phyloP scores from a whole-genome alignment of 768 basidiomycete genomes.

The Lentinula sp. region DNA sequence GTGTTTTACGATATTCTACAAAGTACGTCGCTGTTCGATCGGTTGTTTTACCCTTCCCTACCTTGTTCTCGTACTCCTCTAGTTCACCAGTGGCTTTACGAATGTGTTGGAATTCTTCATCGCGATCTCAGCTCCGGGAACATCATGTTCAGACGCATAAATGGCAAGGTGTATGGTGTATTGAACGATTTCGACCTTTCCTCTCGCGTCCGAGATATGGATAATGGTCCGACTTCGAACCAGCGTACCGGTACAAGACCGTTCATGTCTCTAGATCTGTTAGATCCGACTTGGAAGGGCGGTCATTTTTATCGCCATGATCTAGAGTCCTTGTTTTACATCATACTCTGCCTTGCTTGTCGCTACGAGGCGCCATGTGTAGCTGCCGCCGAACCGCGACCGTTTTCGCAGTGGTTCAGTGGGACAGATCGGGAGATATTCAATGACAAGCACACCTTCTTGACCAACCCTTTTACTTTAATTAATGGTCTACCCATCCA shows the following conservation, averaged over 20 bases:
- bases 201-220: neutral
- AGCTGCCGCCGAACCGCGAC: neutral
- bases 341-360: neutral
- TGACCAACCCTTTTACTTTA: neutral
- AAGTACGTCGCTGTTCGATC: neutral
- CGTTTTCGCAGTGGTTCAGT: neutral
- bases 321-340: constrained; percentile 6
- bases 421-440: neutral
- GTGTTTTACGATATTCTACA: neutral
- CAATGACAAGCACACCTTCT: neutral
- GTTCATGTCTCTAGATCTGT: constrained; percentile 2
- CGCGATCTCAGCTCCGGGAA: constrained; percentile 12
- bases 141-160: constrained; percentile 9
- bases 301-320: constrained; percentile 6
- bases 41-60: no score
- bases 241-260: constrained; percentile 3
- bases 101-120: constrained; percentile 8
- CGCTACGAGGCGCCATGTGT: neutral
- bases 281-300: neutral
- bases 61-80: neutral
- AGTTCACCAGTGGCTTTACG: constrained; percentile 7
- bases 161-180: constrained; percentile 10
- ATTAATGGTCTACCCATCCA: neutral
- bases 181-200: constrained; percentile 10
- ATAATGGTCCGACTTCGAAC: neutral